phyloP scores from a whole-genome alignment of 2,329 filamentous ascomycete genomes.

The Cordyceps cateniannulata region DNA sequence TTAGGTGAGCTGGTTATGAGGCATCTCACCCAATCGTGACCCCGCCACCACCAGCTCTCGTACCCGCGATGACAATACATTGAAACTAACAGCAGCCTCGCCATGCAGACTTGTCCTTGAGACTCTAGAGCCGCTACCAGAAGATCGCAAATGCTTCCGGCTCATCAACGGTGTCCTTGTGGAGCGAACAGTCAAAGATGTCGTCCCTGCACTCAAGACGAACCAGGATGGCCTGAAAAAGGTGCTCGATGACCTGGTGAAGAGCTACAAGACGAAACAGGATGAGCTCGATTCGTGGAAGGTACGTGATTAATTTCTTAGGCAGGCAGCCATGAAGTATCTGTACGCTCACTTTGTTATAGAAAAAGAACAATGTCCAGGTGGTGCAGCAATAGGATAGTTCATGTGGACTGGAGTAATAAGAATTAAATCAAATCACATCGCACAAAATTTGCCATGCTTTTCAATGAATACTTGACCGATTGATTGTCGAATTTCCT shows the following conservation, averaged over 20 bases:
- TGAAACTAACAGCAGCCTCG: neutral
- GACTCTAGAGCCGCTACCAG: constrained; percentile 74
- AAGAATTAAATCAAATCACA: constrained; percentile 17
- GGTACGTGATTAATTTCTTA: constrained; percentile 41
- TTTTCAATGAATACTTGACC: too few species aligned
- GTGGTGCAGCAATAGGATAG: constrained; percentile 66
- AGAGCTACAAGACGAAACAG: constrained; percentile 94
- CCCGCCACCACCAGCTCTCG: neutral
- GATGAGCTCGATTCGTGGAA: constrained; percentile 98
- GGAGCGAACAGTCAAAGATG: constrained; percentile 88
- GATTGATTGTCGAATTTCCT: neutral
- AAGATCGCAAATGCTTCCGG: constrained; percentile 92
- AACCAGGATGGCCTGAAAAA: constrained; percentile 93
- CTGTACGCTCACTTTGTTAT: constrained; percentile 21
- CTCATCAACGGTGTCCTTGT: constrained; percentile 97
- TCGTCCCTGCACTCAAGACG: constrained; percentile 83
- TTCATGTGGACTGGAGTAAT: constrained; percentile 17
- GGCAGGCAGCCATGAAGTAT: neutral
- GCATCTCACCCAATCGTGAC: neutral
- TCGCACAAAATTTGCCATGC: neutral
- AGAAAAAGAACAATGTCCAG: constrained; percentile 89
- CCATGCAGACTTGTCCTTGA: constrained; percentile 78
- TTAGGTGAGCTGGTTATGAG: neutral
- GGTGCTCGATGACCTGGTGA: constrained; percentile 87
- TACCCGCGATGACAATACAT: too few species aligned